Conservation (phyloP, 352 stramenopile species). For the Globisporangium acanthophoron region DNA sequence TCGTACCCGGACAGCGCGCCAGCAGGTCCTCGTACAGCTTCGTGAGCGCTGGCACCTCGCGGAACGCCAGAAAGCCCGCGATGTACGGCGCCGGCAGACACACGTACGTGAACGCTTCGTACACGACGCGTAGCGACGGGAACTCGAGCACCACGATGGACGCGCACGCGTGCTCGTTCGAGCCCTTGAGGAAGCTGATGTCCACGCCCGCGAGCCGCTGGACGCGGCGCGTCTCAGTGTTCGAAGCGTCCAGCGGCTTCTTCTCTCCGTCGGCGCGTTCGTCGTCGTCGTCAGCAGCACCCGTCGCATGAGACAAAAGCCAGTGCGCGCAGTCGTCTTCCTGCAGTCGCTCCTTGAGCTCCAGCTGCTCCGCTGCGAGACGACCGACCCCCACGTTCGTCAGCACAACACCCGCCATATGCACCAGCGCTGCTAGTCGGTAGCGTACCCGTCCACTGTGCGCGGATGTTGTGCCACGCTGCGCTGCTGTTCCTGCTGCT, state of each 20-base stretch:
- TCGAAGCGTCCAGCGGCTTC: neutral
- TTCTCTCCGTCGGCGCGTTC: neutral
- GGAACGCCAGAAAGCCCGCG: slow-evolving; percentile 74
- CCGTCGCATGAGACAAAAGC: slow-evolving; percentile 15
- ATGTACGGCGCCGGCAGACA: slow-evolving; percentile 79
- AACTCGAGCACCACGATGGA: slow-evolving; percentile 77
- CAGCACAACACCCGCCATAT: neutral
- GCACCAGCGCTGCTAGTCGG: neutral
- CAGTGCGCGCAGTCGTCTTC: slow-evolving; percentile 41
- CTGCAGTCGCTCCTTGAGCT: slow-evolving; percentile 48
- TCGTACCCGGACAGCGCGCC: slow-evolving; percentile 40
- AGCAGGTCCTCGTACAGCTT: slow-evolving; percentile 64
- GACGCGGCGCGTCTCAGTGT: slow-evolving; percentile 13
- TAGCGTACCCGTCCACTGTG: slow-evolving; percentile 12
- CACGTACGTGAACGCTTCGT: slow-evolving; percentile 83
- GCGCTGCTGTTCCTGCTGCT: neutral
- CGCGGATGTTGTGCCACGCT: slow-evolving; percentile 2
- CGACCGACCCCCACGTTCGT: neutral
- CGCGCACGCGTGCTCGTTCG: slow-evolving; percentile 73
- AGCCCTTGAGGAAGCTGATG: slow-evolving; percentile 81
- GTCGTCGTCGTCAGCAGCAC: neutral
- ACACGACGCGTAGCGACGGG: slow-evolving; percentile 54
- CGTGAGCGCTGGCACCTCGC: slow-evolving; percentile 63
- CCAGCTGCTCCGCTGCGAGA: slow-evolving; percentile 36
- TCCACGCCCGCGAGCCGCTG: slow-evolving; percentile 66